These are phyloP conservation scores for Phialophora macrospora DNA, from an alignment of 2,329 filamentous ascomycete genomes.

Conservation along the genomic window DNA sequence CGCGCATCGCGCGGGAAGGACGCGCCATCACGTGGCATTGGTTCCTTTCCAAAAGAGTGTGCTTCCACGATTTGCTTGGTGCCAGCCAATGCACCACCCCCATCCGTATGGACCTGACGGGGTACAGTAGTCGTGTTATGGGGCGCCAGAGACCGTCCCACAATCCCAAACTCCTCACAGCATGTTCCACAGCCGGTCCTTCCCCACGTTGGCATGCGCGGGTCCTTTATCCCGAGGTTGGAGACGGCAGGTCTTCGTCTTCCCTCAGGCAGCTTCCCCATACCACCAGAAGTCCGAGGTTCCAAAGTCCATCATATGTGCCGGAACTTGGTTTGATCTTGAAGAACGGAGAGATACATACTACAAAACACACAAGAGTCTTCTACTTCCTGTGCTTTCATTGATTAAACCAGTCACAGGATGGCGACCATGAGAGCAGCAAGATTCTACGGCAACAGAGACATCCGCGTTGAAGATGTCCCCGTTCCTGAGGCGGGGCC, in stretches of 20 bases:
- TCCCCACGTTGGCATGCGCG: not conserved
- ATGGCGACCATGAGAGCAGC: slow-evolving; percentile 49
- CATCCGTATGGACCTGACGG: not conserved
- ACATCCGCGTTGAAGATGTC: slow-evolving; percentile 51
- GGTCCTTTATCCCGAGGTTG: slow-evolving; percentile 8
- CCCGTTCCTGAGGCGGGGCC: slow-evolving; percentile 47
- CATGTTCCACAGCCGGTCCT: not conserved
- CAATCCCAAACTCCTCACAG: not conserved
- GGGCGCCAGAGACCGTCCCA: not conserved
- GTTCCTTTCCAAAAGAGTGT: no score
- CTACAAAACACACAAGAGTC: not conserved
- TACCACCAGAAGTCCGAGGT: not conserved
- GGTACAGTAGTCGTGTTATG: not conserved
- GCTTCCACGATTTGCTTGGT: no score
- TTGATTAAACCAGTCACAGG: not conserved
- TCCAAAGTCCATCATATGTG: not conserved
- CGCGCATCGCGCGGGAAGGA: not conserved
- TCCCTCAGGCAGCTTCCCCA: not conserved
- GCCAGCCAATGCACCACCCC: no score
- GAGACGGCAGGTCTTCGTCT: slow-evolving; percentile 3
- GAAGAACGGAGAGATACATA: not conserved
- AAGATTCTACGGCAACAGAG: slow-evolving; percentile 50
- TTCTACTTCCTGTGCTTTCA: not conserved
- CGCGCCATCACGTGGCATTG: not conserved
- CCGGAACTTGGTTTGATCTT: not conserved